Conservation (phyloP, 2,329 filamentous ascomycete genomes). For the Clarireedia monteithiana region DNA sequence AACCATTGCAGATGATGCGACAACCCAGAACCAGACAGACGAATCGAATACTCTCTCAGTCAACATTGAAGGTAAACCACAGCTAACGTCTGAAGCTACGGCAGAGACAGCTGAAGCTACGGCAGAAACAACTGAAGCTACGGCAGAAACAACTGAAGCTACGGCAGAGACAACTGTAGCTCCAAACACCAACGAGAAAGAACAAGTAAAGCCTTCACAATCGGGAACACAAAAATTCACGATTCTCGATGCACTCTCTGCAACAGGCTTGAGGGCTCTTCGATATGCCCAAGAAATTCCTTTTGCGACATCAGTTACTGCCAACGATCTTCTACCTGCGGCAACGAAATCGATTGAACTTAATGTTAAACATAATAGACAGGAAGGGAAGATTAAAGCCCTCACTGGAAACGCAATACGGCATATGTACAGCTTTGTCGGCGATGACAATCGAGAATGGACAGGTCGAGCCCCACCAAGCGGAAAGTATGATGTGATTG, state of each 20-base stretch:
- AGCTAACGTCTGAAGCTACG: not conserved
- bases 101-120: not conserved
- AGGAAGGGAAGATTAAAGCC: slow-evolving; percentile 62
- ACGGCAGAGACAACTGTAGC: not conserved
- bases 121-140: no score
- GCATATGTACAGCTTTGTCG: slow-evolving; percentile 79
- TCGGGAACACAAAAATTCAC: slow-evolving; percentile 45
- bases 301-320: slow-evolving; percentile 71
- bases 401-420: slow-evolving; percentile 76
- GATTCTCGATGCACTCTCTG: slow-evolving; percentile 92
- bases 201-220: slow-evolving; percentile 6
- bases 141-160: not conserved
- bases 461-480: slow-evolving; percentile 29
- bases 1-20: not conserved
- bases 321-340: slow-evolving; percentile 77
- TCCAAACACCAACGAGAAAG: not conserved
- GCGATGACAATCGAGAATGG: slow-evolving; percentile 30
- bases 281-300: slow-evolving; percentile 90
- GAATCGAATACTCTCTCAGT: not conserved
- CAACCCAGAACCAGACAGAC: not conserved
- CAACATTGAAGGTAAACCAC: not conserved
- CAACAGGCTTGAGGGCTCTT: slow-evolving; percentile 82
- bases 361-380: slow-evolving; percentile 77
- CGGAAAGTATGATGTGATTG: slow-evolving; percentile 83
- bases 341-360: slow-evolving; percentile 74